Percentiles rank a stretch among this genome's conserved stretches.
These are phyloP conservation scores for Aspergillus caelatus DNA, from an alignment of 2,329 filamentous ascomycete genomes.

Conservation along the genomic window DNA sequence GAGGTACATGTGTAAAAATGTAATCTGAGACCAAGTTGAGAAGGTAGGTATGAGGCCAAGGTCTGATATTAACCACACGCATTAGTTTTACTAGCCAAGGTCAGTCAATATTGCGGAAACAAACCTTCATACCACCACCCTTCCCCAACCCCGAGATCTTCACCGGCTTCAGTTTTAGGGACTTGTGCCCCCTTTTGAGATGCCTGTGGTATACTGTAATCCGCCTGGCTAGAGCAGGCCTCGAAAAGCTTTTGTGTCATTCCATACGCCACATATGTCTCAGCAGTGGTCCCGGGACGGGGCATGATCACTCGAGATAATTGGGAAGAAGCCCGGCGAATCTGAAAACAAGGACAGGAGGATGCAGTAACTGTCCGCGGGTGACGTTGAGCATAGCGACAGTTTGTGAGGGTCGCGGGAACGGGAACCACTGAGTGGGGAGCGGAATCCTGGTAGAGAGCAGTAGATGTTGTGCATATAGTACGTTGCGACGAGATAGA, in stretches of 20 bases:
- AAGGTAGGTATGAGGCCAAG: slow-evolving; percentile 84
- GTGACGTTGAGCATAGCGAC: not conserved
- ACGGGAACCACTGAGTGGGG: not conserved
- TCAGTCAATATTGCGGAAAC: slow-evolving; percentile 26
- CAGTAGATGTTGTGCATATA: not conserved
- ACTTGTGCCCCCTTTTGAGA: slow-evolving; percentile 68
- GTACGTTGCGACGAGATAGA: slow-evolving; percentile 8
- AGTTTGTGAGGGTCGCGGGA: not conserved
- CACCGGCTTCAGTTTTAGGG: slow-evolving; percentile 72
- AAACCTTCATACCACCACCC: slow-evolving; percentile 83
- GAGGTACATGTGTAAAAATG: slow-evolving; percentile 95
- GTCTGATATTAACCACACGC: slow-evolving; percentile 53
- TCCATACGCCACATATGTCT: slow-evolving; percentile 78
- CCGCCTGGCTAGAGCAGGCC: slow-evolving; percentile 70
- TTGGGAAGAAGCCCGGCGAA: slow-evolving; percentile 27
- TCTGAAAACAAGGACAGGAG: slow-evolving; percentile 18
- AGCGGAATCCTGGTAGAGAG: not conserved
- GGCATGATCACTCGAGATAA: slow-evolving; percentile 35
- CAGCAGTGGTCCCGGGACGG: slow-evolving; percentile 48
- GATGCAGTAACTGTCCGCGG: slow-evolving; percentile 5
- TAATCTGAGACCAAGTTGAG: slow-evolving; percentile 93
- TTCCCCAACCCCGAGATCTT: slow-evolving; percentile 75
- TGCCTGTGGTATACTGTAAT: slow-evolving; percentile 74
- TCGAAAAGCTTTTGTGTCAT: slow-evolving; percentile 79
- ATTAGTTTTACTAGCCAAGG: not conserved